Conservation (phyloP, 352 stramenopile genomes). For the Globisporangium camurandrum region DNA sequence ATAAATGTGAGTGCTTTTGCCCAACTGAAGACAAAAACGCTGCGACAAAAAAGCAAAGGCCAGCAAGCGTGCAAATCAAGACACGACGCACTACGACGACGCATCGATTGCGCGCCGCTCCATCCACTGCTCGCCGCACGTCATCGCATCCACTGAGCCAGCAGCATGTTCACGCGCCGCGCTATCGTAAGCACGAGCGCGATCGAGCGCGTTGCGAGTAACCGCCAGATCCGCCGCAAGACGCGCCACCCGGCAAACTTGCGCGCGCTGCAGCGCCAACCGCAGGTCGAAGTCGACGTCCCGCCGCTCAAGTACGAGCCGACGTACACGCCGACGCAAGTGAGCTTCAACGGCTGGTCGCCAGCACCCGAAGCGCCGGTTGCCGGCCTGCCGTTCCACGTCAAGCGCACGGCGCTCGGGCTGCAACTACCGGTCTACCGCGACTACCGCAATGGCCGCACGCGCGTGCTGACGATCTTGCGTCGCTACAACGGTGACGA, state of each 20-base stretch:
- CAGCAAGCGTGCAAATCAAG: too few relatives aligned
- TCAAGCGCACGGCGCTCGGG: constrained; percentile 76
- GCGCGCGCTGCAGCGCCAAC: constrained; percentile 57
- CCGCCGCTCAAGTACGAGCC: constrained; percentile 78
- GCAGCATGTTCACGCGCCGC: constrained; percentile 54
- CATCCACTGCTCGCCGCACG: too few relatives aligned
- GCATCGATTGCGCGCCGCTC: too few relatives aligned
- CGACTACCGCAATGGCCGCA: constrained; percentile 81
- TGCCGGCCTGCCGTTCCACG: constrained; percentile 54
- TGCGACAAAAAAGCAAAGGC: too few relatives aligned
- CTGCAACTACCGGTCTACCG: constrained; percentile 83
- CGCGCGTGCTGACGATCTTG: constrained; percentile 81
- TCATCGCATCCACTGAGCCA: too few relatives aligned
- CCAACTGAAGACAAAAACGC: too few relatives aligned
- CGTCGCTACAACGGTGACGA: constrained; percentile 77
- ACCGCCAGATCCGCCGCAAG: constrained; percentile 82
- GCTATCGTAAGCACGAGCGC: constrained; percentile 38
- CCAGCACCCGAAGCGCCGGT: constrained; percentile 59
- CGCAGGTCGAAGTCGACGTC: constrained; percentile 38
- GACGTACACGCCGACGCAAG: constrained; percentile 69
- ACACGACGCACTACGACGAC: too few relatives aligned
- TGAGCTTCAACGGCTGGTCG: constrained; percentile 87
- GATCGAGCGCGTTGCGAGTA: constrained; percentile 67
- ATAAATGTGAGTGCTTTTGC: too few relatives aligned
- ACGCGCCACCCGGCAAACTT: constrained; percentile 67